These are phyloP conservation scores for Colletotrichum gigasporum DNA, from an alignment of 2,329 filamentous ascomycete genomes.

Conservation along the genomic window DNA sequence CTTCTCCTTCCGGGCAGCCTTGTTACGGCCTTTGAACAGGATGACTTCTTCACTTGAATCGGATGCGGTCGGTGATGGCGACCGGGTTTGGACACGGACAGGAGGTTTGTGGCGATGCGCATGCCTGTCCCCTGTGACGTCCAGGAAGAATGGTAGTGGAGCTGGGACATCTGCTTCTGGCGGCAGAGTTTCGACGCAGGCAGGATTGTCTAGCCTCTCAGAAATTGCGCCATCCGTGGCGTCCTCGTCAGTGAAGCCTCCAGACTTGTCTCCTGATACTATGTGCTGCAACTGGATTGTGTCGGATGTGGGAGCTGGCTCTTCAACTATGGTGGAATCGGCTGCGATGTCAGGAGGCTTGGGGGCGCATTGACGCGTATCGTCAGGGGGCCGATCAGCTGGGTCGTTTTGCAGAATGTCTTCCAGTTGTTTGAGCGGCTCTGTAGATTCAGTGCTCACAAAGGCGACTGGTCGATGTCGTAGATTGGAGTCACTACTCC, in stretches of 20 bases:
- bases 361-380: neutral
- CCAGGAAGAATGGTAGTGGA: slow-evolving; percentile 47
- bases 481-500: slow-evolving; percentile 51
- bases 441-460: slow-evolving; percentile 61
- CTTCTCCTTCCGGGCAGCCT: neutral
- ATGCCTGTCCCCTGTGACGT: slow-evolving; percentile 44
- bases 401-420: slow-evolving; percentile 30
- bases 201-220: neutral
- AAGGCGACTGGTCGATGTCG: slow-evolving; percentile 61
- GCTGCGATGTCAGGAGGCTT: neutral
- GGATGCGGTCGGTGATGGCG: slow-evolving; percentile 33
- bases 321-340: neutral
- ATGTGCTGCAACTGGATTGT: neutral
- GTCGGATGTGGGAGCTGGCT: neutral
- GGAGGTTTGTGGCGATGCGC: slow-evolving; percentile 3
- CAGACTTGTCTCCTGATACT: neutral
- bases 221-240: neutral
- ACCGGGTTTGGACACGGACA: neutral
- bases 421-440: slow-evolving; percentile 57
- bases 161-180: neutral
- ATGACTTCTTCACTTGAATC: slow-evolving; percentile 78
- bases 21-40: slow-evolving; percentile 67
- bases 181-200: neutral
- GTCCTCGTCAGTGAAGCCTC: neutral
- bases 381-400: neutral